phyloP scores from a whole-genome alignment of 768 basidiomycete genomes.

The Calocybe cyanea region DNA sequence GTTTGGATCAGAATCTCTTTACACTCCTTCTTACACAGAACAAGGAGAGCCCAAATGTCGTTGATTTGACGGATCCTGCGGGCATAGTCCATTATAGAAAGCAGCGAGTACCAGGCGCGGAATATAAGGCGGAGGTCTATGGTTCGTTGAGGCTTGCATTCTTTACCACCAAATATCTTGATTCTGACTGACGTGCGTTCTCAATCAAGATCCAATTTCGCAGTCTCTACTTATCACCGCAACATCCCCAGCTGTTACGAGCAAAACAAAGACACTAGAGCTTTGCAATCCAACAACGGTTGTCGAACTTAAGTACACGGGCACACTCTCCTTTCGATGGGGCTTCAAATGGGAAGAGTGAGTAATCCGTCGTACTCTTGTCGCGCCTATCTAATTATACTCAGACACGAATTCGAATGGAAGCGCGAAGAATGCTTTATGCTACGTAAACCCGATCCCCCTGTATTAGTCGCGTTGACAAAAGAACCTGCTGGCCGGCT shows the following conservation, averaged over 20 bases:
- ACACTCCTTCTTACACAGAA: constrained; percentile 66
- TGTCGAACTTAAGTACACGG: constrained; percentile 72
- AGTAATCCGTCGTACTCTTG: constrained; percentile 25
- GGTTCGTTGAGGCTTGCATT: too few species aligned
- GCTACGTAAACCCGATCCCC: constrained; percentile 82
- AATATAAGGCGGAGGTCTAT: constrained; percentile 65
- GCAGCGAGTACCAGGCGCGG: constrained; percentile 46
- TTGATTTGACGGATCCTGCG: constrained; percentile 67
- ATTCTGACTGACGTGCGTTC: constrained; percentile 1
- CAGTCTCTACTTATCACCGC: constrained; percentile 69
- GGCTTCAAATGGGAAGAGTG: constrained; percentile 81
- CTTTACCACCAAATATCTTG: neutral
- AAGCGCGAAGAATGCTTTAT: constrained; percentile 80
- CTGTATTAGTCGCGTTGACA: constrained; percentile 78
- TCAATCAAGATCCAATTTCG: constrained; percentile 60
- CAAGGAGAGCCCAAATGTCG: constrained; percentile 52
- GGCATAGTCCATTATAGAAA: constrained; percentile 72
- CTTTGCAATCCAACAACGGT: constrained; percentile 68
- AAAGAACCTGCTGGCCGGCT: constrained; percentile 68
- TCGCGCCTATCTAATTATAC: constrained; percentile 3
- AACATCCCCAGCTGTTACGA: constrained; percentile 57
- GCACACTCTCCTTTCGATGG: constrained; percentile 75
- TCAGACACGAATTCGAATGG: constrained; percentile 84
- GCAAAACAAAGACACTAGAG: constrained; percentile 72
- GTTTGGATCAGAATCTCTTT: constrained; percentile 83